These are phyloP conservation scores for Amaranthus tricolor DNA, from an alignment of 179 eudicot genomes.

Conservation along the genomic window DNA sequence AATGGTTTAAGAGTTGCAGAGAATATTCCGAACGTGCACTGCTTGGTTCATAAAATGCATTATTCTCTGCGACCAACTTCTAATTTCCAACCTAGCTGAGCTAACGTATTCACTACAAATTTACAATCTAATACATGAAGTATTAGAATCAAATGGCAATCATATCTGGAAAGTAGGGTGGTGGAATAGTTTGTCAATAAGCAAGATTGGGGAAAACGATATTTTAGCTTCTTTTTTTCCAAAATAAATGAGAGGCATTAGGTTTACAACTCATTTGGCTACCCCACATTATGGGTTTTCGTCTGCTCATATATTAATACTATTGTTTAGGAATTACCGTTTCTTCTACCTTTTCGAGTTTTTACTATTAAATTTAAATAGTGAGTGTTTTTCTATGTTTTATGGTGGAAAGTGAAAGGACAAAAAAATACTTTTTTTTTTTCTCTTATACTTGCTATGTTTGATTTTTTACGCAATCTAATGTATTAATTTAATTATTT, in stretches of 20 bases:
- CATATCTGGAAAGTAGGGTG: neutral
- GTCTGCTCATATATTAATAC: conserved; percentile 5
- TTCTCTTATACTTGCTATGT: too few relatives aligned
- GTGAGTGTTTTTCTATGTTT: too few relatives aligned
- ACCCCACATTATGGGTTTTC: conserved; percentile 2
- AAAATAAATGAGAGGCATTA: too few relatives aligned
- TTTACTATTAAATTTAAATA: too few relatives aligned
- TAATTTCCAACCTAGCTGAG: neutral
- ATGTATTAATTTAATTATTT: too few relatives aligned
- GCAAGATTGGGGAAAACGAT: neutral
- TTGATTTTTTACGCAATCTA: too few relatives aligned
- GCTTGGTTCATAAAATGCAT: neutral
- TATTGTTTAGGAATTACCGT: neutral
- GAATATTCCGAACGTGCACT: conserved; percentile 14
- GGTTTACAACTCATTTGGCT: conserved; percentile 20
- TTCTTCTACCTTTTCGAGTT: too few relatives aligned
- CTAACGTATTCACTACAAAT: neutral
- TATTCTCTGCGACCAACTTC: neutral
- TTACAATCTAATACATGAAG: neutral
- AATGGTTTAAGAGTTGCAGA: conserved; percentile 5
- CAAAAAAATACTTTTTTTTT: too few relatives aligned
- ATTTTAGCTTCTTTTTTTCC: conserved; percentile 2
- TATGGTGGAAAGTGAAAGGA: too few relatives aligned
- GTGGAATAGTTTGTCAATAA: conserved; percentile 7
- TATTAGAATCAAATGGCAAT: conserved; percentile 2